These are phyloP conservation scores for Fistulinella prunicolor DNA, from an alignment of 768 basidiomycete species.

Conservation along the genomic window DNA sequence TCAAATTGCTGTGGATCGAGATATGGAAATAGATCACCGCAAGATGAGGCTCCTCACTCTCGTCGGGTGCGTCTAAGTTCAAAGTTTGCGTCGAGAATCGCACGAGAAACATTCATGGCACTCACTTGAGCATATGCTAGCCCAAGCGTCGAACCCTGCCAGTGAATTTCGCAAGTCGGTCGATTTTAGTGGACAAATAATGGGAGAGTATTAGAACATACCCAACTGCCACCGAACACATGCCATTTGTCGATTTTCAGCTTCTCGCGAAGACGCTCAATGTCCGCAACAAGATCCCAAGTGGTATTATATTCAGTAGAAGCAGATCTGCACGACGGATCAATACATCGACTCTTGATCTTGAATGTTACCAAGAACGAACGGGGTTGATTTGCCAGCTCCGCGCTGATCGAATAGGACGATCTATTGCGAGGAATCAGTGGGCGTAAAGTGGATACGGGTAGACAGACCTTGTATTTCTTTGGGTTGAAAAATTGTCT, in stretches of 20 bases:
- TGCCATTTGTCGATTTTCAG: slow-evolving; percentile 85
- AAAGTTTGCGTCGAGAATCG: neutral
- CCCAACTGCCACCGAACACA: slow-evolving; percentile 95
- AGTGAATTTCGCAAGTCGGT: neutral
- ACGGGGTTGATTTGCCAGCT: slow-evolving; percentile 84
- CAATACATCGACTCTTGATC: slow-evolving; percentile 1
- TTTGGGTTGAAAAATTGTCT: slow-evolving; percentile 78
- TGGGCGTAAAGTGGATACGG: neutral
- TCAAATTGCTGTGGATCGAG: neutral
- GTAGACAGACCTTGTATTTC: slow-evolving; percentile 67
- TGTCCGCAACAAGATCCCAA: slow-evolving; percentile 89
- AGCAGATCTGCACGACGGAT: slow-evolving; percentile 51
- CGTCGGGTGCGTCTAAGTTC: slow-evolving; percentile 67
- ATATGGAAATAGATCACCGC: slow-evolving; percentile 42
- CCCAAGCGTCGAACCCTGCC: slow-evolving; percentile 80
- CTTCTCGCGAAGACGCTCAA: slow-evolving; percentile 76
- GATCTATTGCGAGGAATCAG: slow-evolving; percentile 46
- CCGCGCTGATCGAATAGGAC: slow-evolving; percentile 90
- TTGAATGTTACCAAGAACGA: slow-evolving; percentile 26
- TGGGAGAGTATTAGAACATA: slow-evolving; percentile 30
- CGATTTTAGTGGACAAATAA: neutral
- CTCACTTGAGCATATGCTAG: slow-evolving; percentile 80
- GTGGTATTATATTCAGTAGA: slow-evolving; percentile 86
- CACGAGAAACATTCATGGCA: neutral
- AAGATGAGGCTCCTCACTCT: slow-evolving; percentile 76